Percentiles rank a stretch among this genome's conserved stretches.
These are phyloP conservation scores for Cyberlindnera lachancei DNA, from an alignment of 805 yeast species.

Conservation along the genomic window DNA sequence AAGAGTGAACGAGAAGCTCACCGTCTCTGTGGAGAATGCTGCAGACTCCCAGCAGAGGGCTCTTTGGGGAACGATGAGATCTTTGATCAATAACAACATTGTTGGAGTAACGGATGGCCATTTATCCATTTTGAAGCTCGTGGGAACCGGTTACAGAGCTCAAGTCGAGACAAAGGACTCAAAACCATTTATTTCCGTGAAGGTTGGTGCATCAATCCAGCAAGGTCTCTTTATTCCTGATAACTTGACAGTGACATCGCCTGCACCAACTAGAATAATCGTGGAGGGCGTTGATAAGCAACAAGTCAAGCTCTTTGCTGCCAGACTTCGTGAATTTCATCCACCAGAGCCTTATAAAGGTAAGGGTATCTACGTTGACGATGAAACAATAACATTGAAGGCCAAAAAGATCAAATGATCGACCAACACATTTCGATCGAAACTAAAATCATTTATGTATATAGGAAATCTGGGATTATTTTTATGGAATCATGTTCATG, in stretches of 20 bases:
- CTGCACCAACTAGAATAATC: slow-evolving; percentile 78
- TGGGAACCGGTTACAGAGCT: slow-evolving; percentile 97
- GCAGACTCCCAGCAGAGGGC: slow-evolving; percentile 62
- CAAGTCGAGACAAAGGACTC: slow-evolving; percentile 50
- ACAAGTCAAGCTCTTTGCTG: slow-evolving; percentile 82
- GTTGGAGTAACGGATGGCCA: slow-evolving; percentile 94
- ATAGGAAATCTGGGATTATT: too few relatives aligned
- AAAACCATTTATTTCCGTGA: slow-evolving; percentile 55
- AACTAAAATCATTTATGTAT: neutral
- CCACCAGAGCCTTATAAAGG: slow-evolving; percentile 99
- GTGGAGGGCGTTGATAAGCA: slow-evolving; percentile 87
- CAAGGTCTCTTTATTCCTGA: slow-evolving; percentile 74
- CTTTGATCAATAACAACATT: slow-evolving; percentile 68
- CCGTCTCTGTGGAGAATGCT: slow-evolving; percentile 52
- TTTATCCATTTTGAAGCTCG: slow-evolving; percentile 74
- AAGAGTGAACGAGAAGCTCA: slow-evolving; percentile 33
- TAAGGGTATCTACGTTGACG: slow-evolving; percentile 89
- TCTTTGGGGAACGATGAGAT: slow-evolving; percentile 93
- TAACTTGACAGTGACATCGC: slow-evolving; percentile 66
- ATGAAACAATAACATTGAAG: slow-evolving; percentile 85
- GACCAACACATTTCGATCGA: neutral
- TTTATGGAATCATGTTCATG: too few relatives aligned
- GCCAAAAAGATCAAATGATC: slow-evolving; percentile 83
- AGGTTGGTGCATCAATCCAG: slow-evolving; percentile 81
- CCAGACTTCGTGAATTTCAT: slow-evolving; percentile 73